Conservation (phyloP, 1,284 basidiomycete genomes). For the Leccinum angustisporum region DNA sequence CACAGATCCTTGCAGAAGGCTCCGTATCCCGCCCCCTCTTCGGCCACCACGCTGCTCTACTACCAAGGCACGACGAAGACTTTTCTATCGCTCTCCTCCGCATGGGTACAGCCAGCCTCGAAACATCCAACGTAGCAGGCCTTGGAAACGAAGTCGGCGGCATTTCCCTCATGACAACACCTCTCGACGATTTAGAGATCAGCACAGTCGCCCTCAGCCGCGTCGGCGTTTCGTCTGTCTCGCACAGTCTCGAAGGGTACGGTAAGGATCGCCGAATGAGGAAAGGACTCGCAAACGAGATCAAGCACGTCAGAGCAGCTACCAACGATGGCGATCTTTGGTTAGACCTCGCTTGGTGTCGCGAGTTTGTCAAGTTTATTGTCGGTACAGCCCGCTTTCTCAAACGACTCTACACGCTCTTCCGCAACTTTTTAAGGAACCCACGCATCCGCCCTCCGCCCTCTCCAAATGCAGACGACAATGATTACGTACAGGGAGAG, state of each 20-base stretch:
- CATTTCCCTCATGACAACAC: conserved; percentile 38
- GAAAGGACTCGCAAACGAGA: conserved; percentile 50
- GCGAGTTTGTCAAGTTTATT: conserved; percentile 43
- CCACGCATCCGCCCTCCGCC: conserved; percentile 9
- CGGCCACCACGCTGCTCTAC: conserved; percentile 43
- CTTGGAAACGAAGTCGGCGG: conserved; percentile 71
- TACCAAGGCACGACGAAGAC: conserved; percentile 65
- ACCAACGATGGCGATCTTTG: conserved; percentile 39
- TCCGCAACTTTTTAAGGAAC: conserved; percentile 24
- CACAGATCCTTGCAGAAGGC: conserved; percentile 63
- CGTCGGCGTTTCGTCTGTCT: conserved; percentile 40
- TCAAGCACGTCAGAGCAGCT: conserved; percentile 38
- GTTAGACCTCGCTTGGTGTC: conserved; percentile 47
- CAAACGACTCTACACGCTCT: conserved; percentile 35
- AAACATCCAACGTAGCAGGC: conserved; percentile 68
- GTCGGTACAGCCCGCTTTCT: conserved; percentile 39
- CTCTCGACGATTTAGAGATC: conserved; percentile 16
- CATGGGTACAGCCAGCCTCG: conserved; percentile 69
- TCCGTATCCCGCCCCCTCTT: conserved; percentile 46
- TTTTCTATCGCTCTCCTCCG: conserved; percentile 69
- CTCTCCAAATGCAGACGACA: conserved; percentile 2
- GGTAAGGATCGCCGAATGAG: conserved; percentile 18
- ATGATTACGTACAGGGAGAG: conserved; percentile 7
- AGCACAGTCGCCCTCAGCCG: conserved; percentile 45
- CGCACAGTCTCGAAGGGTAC: conserved; percentile 27